Conservation (phyloP, 2,329 filamentous ascomycete genomes). For the Lasiodiplodia sp. region DNA sequence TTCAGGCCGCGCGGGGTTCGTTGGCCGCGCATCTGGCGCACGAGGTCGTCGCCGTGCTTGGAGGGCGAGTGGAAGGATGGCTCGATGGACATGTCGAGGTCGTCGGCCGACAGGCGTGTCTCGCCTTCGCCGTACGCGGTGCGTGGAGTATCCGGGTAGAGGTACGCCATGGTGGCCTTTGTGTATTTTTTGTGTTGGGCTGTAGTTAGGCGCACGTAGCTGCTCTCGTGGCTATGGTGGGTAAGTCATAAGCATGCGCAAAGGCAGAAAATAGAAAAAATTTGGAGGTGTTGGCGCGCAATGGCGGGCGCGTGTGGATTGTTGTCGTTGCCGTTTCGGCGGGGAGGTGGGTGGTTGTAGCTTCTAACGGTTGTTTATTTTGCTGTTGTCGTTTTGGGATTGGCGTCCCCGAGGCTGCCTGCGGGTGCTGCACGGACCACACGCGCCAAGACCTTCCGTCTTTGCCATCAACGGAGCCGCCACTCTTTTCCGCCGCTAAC, state of each 20-base stretch:
- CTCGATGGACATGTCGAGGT: constrained; percentile 86
- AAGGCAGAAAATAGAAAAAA: constrained; percentile 1
- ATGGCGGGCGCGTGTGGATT: constrained; percentile 4
- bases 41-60: constrained; percentile 74
- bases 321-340: background rate
- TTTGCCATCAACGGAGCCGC: constrained; percentile 10
- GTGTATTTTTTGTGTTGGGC: background rate
- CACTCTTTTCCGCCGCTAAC: background rate
- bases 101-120: constrained; percentile 74
- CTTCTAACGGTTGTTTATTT: constrained; percentile 26
- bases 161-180: constrained; percentile 50
- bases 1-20: constrained; percentile 60
- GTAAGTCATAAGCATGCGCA: constrained; percentile 14
- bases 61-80: constrained; percentile 84
- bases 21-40: constrained; percentile 70
- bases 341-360: background rate
- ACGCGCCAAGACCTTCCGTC: constrained; percentile 7
- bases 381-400: constrained; percentile 27
- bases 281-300: constrained; percentile 11
- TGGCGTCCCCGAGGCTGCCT: constrained; percentile 19
- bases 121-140: constrained; percentile 73
- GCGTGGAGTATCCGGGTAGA: constrained; percentile 80
- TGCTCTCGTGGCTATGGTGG: constrained; percentile 13
- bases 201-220: background rate
- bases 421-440: constrained; percentile 32